These are phyloP conservation scores for Wallacemonas sp. DNA, from an alignment of 208 protist genomes.

Conservation along the genomic window DNA sequence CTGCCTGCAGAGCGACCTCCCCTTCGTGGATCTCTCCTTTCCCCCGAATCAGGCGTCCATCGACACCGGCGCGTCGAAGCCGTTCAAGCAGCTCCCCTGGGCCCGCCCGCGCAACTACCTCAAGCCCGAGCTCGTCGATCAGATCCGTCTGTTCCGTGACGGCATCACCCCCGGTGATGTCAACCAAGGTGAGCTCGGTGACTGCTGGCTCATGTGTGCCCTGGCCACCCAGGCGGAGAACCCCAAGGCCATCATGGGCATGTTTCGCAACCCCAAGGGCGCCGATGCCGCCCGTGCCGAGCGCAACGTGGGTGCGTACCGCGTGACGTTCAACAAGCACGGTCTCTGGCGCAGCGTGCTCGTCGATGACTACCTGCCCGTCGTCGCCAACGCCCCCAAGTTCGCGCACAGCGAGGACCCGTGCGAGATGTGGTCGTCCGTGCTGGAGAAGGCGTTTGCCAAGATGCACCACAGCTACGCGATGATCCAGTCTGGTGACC, in stretches of 20 bases:
- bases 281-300: conserved; percentile 48
- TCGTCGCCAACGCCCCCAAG: conserved; percentile 43
- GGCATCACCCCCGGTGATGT: conserved; percentile 61
- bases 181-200: conserved; percentile 77
- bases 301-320: conserved; percentile 73
- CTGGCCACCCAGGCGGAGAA: conserved; percentile 65
- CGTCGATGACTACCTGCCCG: conserved; percentile 89
- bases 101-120: conserved; percentile 74
- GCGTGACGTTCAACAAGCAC: conserved; percentile 89
- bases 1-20: conserved; percentile 56
- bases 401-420: conserved; percentile 67
- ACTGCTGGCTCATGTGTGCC: conserved; percentile 87
- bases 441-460: conserved; percentile 92
- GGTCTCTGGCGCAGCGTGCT: conserved; percentile 84
- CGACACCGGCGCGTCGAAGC: conserved; percentile 33
- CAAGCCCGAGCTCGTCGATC: conserved; percentile 46
- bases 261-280: conserved; percentile 74
- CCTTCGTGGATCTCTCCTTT: conserved; percentile 83
- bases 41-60: conserved; percentile 62
- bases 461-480: conserved; percentile 89
- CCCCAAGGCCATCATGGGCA: conserved; percentile 44
- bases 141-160: conserved; percentile 81
- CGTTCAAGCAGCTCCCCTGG: conserved; percentile 65
- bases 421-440: conserved; percentile 85
- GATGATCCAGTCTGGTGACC: conserved; percentile 82